These are phyloP conservation scores for Chondrostereum purpureum DNA, from an alignment of 1,284 basidiomycete species.

Conservation along the genomic window DNA sequence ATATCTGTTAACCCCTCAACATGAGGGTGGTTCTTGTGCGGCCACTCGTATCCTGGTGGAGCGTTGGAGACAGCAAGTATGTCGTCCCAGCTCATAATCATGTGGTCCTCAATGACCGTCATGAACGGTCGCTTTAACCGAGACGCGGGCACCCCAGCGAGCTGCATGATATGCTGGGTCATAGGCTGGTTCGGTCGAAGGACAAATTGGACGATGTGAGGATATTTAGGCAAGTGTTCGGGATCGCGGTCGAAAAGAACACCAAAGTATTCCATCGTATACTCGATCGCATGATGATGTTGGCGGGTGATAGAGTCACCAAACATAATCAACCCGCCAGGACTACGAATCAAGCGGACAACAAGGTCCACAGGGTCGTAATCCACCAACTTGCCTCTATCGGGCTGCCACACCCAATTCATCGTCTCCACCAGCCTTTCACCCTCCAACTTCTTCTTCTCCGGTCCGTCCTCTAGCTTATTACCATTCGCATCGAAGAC, in stretches of 20 bases:
- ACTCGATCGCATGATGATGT: slow-evolving; percentile 8
- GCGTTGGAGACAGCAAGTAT: slow-evolving; percentile 5
- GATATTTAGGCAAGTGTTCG: slow-evolving; percentile 1
- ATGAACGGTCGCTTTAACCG: slow-evolving; percentile 9
- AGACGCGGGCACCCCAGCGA: slow-evolving; percentile 8
- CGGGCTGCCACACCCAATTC: slow-evolving; percentile 10
- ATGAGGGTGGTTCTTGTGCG: not conserved
- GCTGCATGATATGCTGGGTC: slow-evolving; percentile 5
- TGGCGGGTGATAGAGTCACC: slow-evolving; percentile 8
- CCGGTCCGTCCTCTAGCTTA: slow-evolving; percentile 3
- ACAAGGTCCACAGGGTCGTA: slow-evolving; percentile 10
- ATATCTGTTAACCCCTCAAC: slow-evolving; percentile 6
- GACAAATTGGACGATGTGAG: slow-evolving; percentile 6
- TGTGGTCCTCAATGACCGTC: slow-evolving; percentile 10
- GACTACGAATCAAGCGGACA: slow-evolving; percentile 8
- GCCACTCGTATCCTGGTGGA: slow-evolving; percentile 3
- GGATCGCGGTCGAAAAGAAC: slow-evolving; percentile 5
- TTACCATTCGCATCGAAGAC: not conserved
- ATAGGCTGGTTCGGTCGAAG: slow-evolving; percentile 3
- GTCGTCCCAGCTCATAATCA: slow-evolving; percentile 3
- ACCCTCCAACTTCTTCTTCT: slow-evolving; percentile 6
- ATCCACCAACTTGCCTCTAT: slow-evolving; percentile 5
- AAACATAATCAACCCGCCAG: slow-evolving; percentile 8
- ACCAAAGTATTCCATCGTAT: slow-evolving; percentile 5
- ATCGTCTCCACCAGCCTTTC: slow-evolving; percentile 4